A percentile compares a stretch with the other conserved stretches of the same genome.
phyloP scores from a whole-genome alignment of 2,329 filamentous ascomycete genomes.

The Colletotrichum phormii region DNA sequence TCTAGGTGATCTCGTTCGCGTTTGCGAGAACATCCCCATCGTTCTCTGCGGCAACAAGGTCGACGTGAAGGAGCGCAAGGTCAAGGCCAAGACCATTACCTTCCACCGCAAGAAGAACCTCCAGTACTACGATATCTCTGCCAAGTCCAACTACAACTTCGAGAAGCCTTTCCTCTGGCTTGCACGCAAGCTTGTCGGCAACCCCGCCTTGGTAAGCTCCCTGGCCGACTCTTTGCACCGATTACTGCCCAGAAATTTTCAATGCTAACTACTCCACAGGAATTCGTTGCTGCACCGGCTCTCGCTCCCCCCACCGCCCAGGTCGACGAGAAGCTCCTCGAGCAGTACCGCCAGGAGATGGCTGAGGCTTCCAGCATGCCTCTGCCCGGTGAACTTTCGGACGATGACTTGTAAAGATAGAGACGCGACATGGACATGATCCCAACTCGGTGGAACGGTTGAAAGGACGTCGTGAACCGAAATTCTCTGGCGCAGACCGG shows the following conservation, averaged over 20 bases:
- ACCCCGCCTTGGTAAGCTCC: conserved; percentile 79
- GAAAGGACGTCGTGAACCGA: conserved; percentile 24
- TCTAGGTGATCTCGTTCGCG: conserved; percentile 94
- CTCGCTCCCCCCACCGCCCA: conserved; percentile 92
- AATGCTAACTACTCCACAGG: conserved; percentile 63
- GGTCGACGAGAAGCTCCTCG: conserved; percentile 86
- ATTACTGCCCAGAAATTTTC: neutral
- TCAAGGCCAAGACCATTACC: conserved; percentile 99
- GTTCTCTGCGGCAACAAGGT: conserved; percentile 99
- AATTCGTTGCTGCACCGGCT: conserved; percentile 95
- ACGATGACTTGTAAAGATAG: conserved; percentile 69
- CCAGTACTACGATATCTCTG: conserved; percentile 99
- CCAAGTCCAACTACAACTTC: conserved; percentile 99
- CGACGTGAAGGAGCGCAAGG: conserved; percentile 99
- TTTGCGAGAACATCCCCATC: conserved; percentile 99
- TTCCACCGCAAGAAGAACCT: conserved; percentile 99
- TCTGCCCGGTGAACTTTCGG: conserved; percentile 94
- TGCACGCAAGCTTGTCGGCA: conserved; percentile 97
- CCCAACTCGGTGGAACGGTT: conserved; percentile 16
- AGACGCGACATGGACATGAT: conserved; percentile 17
- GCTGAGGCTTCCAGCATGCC: conserved; percentile 81
- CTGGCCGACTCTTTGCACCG: neutral
- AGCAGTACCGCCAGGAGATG: conserved; percentile 92
- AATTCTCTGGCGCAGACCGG: conserved; percentile 31
- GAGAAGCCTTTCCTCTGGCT: conserved; percentile 99